A percentile compares a stretch with the other conserved stretches of the same genome.
Evolutionary conservation across 208 protist species (phyloP).

Genomic region (Leishmania aethiopica): DNA sequence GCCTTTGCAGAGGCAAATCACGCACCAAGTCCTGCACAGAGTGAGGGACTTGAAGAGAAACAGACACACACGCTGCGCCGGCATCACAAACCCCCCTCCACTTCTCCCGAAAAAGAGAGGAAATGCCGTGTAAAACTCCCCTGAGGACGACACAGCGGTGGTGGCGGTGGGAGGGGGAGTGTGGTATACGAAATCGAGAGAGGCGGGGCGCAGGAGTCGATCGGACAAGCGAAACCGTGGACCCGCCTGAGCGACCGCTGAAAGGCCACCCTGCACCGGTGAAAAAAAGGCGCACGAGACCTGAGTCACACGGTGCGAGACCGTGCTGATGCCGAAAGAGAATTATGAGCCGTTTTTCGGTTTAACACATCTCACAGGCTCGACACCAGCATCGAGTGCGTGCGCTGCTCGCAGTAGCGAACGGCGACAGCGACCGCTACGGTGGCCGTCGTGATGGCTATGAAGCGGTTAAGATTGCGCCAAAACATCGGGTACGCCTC

Average conservation of each 20-base stretch:
- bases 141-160: neutral
- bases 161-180: too few relatives aligned
- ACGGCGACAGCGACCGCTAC: conserved; percentile 55
- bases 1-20: neutral
- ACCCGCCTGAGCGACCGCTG: neutral
- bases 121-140: neutral
- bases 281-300: neutral
- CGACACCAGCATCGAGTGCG: conserved; percentile 55
- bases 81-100: neutral
- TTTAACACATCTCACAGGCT: conserved; percentile 40
- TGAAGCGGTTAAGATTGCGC: conserved; percentile 73
- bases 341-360: neutral
- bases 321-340: neutral
- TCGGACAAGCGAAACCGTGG: neutral
- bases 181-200: neutral
- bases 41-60: neutral
- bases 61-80: neutral
- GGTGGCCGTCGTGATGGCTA: conserved; percentile 48
- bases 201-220: neutral
- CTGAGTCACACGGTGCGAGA: neutral
- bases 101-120: neutral
- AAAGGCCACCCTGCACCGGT: neutral
- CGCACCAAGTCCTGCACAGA: neutral
- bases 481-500: conserved; percentile 74
- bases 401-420: conserved; percentile 68